phyloP scores from a whole-genome alignment of 805 yeast species.

The Metschnikowia arizonensis region DNA sequence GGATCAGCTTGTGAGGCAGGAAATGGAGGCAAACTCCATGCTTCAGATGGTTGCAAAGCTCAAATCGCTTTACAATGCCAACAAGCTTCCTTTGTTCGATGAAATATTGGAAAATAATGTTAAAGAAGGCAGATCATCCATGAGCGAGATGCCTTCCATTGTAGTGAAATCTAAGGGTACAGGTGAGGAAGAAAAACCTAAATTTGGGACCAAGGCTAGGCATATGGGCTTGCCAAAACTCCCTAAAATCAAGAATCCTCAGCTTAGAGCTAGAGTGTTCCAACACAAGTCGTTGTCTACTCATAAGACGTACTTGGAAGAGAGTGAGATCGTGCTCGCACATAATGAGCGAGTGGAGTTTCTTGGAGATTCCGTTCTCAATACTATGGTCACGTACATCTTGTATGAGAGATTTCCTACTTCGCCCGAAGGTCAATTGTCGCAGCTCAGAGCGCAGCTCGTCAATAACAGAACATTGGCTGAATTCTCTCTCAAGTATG shows the following conservation, averaged over 20 bases:
- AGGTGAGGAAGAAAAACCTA: too few species aligned
- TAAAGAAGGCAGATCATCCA: background rate
- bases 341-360: slow-evolving; percentile 90
- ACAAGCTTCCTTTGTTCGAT: slow-evolving; percentile 51
- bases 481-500: slow-evolving; percentile 67
- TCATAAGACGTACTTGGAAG: slow-evolving; percentile 52
- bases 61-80: slow-evolving; percentile 48
- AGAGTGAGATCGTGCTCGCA: slow-evolving; percentile 51
- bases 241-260: slow-evolving; percentile 61
- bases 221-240: slow-evolving; percentile 51
- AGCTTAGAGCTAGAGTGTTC: slow-evolving; percentile 66
- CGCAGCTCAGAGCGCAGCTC: slow-evolving; percentile 63
- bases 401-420: slow-evolving; percentile 63
- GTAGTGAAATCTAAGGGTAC: background rate
- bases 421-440: slow-evolving; percentile 76
- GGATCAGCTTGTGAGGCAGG: slow-evolving; percentile 44
- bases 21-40: slow-evolving; percentile 50
- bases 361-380: slow-evolving; percentile 82
- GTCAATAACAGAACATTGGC: slow-evolving; percentile 71
- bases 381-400: slow-evolving; percentile 65
- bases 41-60: slow-evolving; percentile 58
- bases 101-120: slow-evolving; percentile 44
- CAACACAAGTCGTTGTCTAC: slow-evolving; percentile 73
- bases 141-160: background rate
- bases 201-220: background rate